Base-by-base conservation (phyloP, 2,329 filamentous ascomycete genomes). In the Daldinia sp. region DNA sequence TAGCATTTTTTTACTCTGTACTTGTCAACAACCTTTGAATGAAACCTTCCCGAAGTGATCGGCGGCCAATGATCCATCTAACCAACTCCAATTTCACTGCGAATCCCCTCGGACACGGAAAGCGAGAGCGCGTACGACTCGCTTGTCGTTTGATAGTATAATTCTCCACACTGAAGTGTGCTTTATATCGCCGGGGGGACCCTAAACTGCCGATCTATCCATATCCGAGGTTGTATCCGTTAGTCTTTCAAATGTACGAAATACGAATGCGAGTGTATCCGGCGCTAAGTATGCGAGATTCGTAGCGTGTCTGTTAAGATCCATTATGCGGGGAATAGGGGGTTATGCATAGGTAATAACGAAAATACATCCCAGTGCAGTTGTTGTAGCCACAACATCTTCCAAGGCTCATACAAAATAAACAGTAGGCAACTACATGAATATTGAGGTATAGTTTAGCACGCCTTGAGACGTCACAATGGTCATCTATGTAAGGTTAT, bases 171-270 rank as follows among this genome's bases (percentile, higher is more conserved):
- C 4, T 18, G 4, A 23, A 13, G 44, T 10, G 2, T 26, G 44
- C 23, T 9, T 46, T 10, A 28, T 15, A 48, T 48, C 15, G 15
- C 48, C 60, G 35, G 35, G 13, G 13, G 20, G 37, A 13, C 12
- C 12, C 23, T 3, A 26, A 9, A 56, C 15, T 39, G 35, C 20
- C 42, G 60, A 63, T 60, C 60, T n/a, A 67, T 20, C 35, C 20
- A 42, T n/a, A n/a, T 44, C 15, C 37, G n/a, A 42, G 42, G 42
- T 50, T 13, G 28, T 56, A 63, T 12, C 12, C 30, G 33, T n/a
- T 35, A 42, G 33, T 23, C 23, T 33, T 58, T 23, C 61, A 51
- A 65, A 65, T 35, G 44, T 68, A 65, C 65, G 61, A 68, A 53
- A 54, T 68, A 58, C 44, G 39, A 53, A 53, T 48, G 30, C 54